Base-by-base conservation (phyloP, 2,329 filamentous ascomycete genomes). In the Rhexocercosporidium sp. region DNA sequence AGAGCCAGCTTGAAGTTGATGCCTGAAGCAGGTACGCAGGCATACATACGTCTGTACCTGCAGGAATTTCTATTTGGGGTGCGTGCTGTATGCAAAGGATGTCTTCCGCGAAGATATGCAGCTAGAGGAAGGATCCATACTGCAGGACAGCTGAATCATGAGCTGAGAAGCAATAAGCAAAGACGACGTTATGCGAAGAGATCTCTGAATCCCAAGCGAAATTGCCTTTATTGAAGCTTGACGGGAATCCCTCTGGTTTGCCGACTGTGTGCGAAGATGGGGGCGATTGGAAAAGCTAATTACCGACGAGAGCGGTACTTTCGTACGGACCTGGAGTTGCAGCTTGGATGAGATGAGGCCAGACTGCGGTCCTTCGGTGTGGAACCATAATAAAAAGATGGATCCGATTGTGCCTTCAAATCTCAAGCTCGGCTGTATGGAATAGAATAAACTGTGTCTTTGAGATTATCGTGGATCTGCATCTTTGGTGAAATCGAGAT, bases 401-500 rank as follows among this genome's bases (percentile, higher is more conserved):
- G 29, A 22, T 56, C 37, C 25, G 14, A 22, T 37, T 56, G 29
- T n/a, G n/a, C n/a, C n/a, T n/a, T n/a, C n/a, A n/a, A n/a, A n/a
- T n/a, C n/a, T n/a, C n/a, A n/a, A n/a, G n/a, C n/a, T n/a, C n/a
- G n/a, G n/a, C n/a, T n/a, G n/a, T n/a, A n/a, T n/a, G n/a, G n/a
- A n/a, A n/a, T n/a, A n/a, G n/a, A n/a, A n/a, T n/a, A n/a, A n/a
- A n/a, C n/a, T n/a, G n/a, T 51, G 31, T 39, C 31, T 56, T 22
- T 37, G 29, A 56, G 37, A 56, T 56, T 37, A 57, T 59, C 56
- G 37, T 59, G 56, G 37, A 41, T 59, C 34, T 41, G 29, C n/a
- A n/a, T n/a, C n/a, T n/a, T n/a, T n/a, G n/a, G n/a, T n/a, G n/a
- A n/a, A 20, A 27, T 11, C 31, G 49, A 53, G 25, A 53, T 39